A percentile compares a stretch with the other conserved stretches of the same genome.
phyloP scores from a whole-genome alignment of 495 filamentous ascomycete species.

The Podospora appendiculata region DNA sequence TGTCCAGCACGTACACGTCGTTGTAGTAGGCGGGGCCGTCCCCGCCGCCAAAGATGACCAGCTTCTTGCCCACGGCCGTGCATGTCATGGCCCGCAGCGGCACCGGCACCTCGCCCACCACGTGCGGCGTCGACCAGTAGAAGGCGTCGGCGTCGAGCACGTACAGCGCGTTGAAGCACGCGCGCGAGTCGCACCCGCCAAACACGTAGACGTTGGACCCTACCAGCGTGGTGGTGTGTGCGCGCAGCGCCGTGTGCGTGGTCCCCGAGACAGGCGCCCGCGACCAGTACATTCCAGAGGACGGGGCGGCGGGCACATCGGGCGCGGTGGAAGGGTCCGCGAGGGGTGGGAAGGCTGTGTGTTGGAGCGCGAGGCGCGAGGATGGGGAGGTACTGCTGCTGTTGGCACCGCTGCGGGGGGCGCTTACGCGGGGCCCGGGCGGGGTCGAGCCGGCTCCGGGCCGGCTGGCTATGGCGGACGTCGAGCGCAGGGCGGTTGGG shows the following conservation, averaged over 20 bases:
- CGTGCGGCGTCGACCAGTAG: slow-evolving; percentile 51
- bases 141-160: slow-evolving; percentile 59
- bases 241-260: slow-evolving; percentile 49
- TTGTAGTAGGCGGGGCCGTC: slow-evolving; percentile 63
- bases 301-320: slow-evolving; percentile 52
- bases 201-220: slow-evolving; percentile 58
- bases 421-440: slow-evolving; percentile 12
- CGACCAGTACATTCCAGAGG: slow-evolving; percentile 64
- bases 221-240: slow-evolving; percentile 54
- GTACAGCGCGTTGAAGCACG: slow-evolving; percentile 59
- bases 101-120: slow-evolving; percentile 52
- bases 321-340: slow-evolving; percentile 48
- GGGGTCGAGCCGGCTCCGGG: slow-evolving; percentile 10
- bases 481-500: slow-evolving; percentile 36
- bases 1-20: slow-evolving; percentile 61
- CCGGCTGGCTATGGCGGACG: slow-evolving; percentile 43
- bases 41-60: slow-evolving; percentile 58
- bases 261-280: slow-evolving; percentile 49
- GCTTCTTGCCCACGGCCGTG: slow-evolving; percentile 57
- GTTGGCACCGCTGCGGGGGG: slow-evolving; percentile 19
- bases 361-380: background rate
- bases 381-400: slow-evolving; percentile 17
- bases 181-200: slow-evolving; percentile 55
- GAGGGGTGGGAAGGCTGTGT: slow-evolving; percentile 46
- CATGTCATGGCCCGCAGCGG: slow-evolving; percentile 60